A percentile compares a stretch with the other conserved stretches of the same genome.
Conservation (phyloP, 176 grass and related monocot genomes). For the Carex myosuroides region DNA sequence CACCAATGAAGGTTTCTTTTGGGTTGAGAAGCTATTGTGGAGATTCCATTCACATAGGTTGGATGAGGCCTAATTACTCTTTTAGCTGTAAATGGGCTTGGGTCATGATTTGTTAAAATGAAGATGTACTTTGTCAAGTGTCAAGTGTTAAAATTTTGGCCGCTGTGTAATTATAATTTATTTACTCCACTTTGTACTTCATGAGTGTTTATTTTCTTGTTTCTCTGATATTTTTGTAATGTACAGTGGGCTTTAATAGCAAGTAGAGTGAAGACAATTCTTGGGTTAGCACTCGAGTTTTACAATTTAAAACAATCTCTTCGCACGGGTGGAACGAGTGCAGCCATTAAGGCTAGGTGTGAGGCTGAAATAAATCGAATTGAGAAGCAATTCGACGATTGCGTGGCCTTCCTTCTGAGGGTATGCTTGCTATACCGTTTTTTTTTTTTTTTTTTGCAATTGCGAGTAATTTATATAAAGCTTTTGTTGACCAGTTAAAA, state of each 20-base stretch:
- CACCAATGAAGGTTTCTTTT: background rate
- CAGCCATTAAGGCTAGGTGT: constrained; percentile 65
- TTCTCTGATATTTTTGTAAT: background rate
- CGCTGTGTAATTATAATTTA: background rate
- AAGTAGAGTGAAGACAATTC: constrained; percentile 80
- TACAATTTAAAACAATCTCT: constrained; percentile 76
- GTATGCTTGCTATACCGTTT: constrained; percentile 1
- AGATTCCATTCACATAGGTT: background rate
- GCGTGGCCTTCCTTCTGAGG: constrained; percentile 74
- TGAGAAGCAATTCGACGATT: constrained; percentile 95
- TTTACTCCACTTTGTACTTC: background rate
- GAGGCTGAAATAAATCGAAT: constrained; percentile 85
- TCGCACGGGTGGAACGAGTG: constrained; percentile 45
- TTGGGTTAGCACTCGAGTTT: constrained; percentile 83
- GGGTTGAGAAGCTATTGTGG: background rate
- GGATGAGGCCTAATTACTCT: background rate
- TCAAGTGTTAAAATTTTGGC: background rate
- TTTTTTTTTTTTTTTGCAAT: background rate
- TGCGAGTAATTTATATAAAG: background rate
- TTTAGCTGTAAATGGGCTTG: background rate
- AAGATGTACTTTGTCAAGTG: background rate
- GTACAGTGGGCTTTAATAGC: constrained; percentile 79
- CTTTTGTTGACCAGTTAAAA: background rate
- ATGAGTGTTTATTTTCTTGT: background rate
- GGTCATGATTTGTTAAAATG: background rate